A percentile compares a stretch with the other conserved stretches of the same genome.
These are phyloP conservation scores for Penium margaritaceum DNA, from an alignment of 139 green algal species.

Conservation along the genomic window DNA sequence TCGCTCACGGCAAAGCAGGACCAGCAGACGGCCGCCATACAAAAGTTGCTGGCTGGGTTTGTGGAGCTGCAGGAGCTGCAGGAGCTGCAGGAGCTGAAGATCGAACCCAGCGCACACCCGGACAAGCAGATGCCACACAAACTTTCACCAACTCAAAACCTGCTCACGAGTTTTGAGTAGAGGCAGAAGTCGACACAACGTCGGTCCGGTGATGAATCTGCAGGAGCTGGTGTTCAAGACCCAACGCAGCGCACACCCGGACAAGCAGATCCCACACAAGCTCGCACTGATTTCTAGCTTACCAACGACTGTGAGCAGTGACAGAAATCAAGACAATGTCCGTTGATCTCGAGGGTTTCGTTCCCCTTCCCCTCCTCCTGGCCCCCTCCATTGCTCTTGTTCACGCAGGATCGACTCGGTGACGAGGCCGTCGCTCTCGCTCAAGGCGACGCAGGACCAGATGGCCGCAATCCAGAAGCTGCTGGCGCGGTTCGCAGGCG, in stretches of 20 bases:
- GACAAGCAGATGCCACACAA: neutral
- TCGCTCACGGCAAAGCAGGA: no score
- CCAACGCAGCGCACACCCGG: neutral
- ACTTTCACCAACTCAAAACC: neutral
- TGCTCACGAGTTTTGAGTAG: no score
- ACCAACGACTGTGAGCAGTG: no score
- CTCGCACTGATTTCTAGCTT: neutral
- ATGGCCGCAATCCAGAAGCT: slow-evolving; percentile 1
- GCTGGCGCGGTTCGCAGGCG: slow-evolving; percentile 2
- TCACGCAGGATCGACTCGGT: slow-evolving; percentile 19
- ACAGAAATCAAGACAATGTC: no score
- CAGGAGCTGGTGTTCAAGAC: neutral
- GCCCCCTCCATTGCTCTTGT: neutral
- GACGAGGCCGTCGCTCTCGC: neutral
- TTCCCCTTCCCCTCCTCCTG: neutral
- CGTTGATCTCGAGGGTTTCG: neutral
- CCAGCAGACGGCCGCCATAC: no score
- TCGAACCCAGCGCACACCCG: neutral
- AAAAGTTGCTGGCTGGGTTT: no score
- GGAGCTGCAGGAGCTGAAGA: no score
- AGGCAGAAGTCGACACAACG: no score
- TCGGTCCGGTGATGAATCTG: no score
- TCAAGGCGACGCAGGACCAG: slow-evolving; percentile 10
- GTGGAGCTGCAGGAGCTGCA: no score
- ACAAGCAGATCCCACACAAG: neutral